A percentile compares a stretch with the other conserved stretches of the same genome.
phyloP scores from a whole-genome alignment of 2,329 filamentous ascomycete species.

The Fonsecaea multimorphosa region DNA sequence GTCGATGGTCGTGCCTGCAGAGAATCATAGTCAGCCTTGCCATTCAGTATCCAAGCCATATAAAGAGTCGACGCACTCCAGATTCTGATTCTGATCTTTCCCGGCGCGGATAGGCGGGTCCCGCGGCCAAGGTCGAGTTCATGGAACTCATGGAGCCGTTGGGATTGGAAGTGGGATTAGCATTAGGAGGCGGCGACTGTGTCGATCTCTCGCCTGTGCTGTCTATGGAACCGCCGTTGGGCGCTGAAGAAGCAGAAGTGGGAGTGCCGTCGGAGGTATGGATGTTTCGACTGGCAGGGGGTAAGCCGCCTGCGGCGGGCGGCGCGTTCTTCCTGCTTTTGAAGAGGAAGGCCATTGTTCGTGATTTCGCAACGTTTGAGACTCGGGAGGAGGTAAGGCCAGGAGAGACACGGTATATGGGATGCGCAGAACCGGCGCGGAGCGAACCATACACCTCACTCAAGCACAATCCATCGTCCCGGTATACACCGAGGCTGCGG shows the following conservation, averaged over 20 bases:
- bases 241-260: constrained; percentile 58
- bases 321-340: constrained; percentile 71
- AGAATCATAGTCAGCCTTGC: constrained; percentile 32
- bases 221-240: constrained; percentile 56
- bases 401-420: constrained; percentile 23
- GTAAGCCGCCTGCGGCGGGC: constrained; percentile 51
- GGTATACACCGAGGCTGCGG: background rate
- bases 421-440: constrained; percentile 22
- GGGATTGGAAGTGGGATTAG: constrained; percentile 30
- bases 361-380: constrained; percentile 8
- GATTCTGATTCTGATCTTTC: constrained; percentile 62
- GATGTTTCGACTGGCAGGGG: constrained; percentile 62
- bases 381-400: constrained; percentile 11
- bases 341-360: constrained; percentile 76
- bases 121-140: constrained; percentile 28
- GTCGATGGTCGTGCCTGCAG: constrained; percentile 31
- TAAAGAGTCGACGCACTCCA: constrained; percentile 53
- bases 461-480: constrained; percentile 31
- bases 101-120: constrained; percentile 51
- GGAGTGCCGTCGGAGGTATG: constrained; percentile 60
- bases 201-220: constrained; percentile 32
- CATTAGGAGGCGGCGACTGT: constrained; percentile 33
- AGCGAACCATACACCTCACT: constrained; percentile 22
- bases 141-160: constrained; percentile 36
- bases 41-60: background rate